Base-by-base conservation (phyloP, 176 grass and related monocot species). In the Carex cristatella region DNA sequence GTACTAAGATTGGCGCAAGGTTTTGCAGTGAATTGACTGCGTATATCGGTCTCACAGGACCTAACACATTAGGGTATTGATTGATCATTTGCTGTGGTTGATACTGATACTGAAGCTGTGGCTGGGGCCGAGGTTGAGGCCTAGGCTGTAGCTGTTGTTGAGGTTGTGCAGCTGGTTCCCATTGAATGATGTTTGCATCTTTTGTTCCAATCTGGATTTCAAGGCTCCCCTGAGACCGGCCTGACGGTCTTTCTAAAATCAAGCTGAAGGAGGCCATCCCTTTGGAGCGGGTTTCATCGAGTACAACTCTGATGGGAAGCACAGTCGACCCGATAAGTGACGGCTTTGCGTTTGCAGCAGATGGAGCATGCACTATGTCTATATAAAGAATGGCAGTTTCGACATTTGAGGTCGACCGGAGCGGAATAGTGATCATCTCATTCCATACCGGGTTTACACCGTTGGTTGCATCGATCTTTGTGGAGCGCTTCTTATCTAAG, bases 291-390 rank as follows among this genome's bases (percentile, higher is more conserved):
- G 32, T 85, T 73, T 87, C 91, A 66, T 93, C 87, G 69, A 93
- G 55, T 78, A 91, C 84, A 62, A 91, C 86, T 54, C 87, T 84
- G 63, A 96, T 89, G 4, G 76, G 71, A 53, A 96, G 86, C 14
- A 85, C 81, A 30, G 89, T 55, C 71, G 91, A 93, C 1, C 89
- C 94, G 10, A 96, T 63, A n/a, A 96, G 94, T 10, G 88, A 86
- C 84, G 71, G 71, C n/a, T 93, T 96, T 83, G 82, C 76, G 49
- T 79, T 87, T 2, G 79, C 89, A 60, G n/a, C 64, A 56, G 80
- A 69, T 64, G 60, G 64, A 78, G 94, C 91, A 79, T 96, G 89
- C 44, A 96, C 94, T 86, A 96, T 82, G 89, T 96, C 91, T 84
- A 96, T 3, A 85, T 60, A 35, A 37, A 96, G 87, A 3, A 93